Evolutionary conservation across 1,139 yeast genomes (phyloP).

Genomic region (Kurtzmaniella quercitrusa): DNA sequence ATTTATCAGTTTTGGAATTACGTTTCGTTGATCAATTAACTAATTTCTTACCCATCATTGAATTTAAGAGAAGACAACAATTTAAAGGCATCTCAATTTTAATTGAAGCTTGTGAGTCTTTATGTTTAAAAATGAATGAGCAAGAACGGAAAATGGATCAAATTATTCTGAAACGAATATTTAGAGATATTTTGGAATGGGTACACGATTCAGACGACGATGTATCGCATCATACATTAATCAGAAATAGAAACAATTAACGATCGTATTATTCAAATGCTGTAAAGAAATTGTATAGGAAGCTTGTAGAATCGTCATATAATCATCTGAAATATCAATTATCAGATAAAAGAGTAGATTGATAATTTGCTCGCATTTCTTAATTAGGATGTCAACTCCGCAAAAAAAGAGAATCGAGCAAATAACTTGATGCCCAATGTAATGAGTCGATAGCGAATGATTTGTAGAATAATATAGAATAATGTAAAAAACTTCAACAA

Average conservation of each 20-base stretch:
- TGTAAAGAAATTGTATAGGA: too few relatives aligned
- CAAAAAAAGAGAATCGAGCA: background rate
- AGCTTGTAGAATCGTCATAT: too few relatives aligned
- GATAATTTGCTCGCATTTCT: background rate
- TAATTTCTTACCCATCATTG: conserved; percentile 60
- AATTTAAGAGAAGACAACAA: conserved; percentile 62
- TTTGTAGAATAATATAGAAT: too few relatives aligned
- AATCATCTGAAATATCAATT: too few relatives aligned
- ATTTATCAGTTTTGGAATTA: conserved; percentile 72
- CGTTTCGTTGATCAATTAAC: conserved; percentile 57
- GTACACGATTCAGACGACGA: conserved; percentile 41
- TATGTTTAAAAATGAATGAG: conserved; percentile 55
- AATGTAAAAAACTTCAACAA: too few relatives aligned
- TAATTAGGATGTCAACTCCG: background rate
- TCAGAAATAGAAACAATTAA: conserved; percentile 9
- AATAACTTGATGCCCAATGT: background rate
- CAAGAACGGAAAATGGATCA: conserved; percentile 61
- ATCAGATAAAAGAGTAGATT: too few relatives aligned
- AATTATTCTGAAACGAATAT: conserved; percentile 47
- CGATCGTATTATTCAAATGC: too few relatives aligned
- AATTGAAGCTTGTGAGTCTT: conserved; percentile 72
- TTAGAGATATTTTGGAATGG: conserved; percentile 57
- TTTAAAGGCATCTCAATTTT: conserved; percentile 50
- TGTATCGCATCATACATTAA: conserved; percentile 15
- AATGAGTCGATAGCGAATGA: too few relatives aligned